Conservation (phyloP, 1,139 yeast genomes). For the Kodamaea arcana region DNA sequence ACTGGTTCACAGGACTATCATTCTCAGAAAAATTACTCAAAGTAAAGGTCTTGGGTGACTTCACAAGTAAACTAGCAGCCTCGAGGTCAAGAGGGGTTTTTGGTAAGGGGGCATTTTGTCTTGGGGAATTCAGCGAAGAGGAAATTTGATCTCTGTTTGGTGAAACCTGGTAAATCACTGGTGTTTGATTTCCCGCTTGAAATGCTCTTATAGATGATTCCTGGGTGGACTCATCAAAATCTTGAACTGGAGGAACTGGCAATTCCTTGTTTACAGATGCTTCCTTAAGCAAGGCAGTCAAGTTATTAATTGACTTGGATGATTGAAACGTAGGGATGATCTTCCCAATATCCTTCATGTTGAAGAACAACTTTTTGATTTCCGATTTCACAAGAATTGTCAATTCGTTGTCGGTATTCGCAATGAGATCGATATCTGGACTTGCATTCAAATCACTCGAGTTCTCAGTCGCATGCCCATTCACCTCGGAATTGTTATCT, state of each 20-base stretch:
- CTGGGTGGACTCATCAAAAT: neutral
- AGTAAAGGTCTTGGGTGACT: conserved; percentile 43
- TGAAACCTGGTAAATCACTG: conserved; percentile 1
- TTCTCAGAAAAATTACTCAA: conserved; percentile 35
- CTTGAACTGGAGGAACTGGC: conserved; percentile 5
- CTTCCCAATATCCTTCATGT: conserved; percentile 33
- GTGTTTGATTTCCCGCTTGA: neutral
- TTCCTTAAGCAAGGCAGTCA: conserved; percentile 20
- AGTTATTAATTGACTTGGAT: conserved; percentile 29
- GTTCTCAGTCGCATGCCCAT: neutral
- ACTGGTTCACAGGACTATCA: conserved; percentile 38
- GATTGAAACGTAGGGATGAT: conserved; percentile 38
- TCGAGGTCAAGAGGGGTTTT: conserved; percentile 2
- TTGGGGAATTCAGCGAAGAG: neutral
- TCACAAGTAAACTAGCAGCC: conserved; percentile 27
- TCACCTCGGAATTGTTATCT: conserved; percentile 11
- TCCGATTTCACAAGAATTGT: conserved; percentile 35
- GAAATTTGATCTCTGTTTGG: conserved; percentile 1
- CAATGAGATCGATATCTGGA: no score
- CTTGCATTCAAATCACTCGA: no score
- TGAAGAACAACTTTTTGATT: conserved; percentile 33
- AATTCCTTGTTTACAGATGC: conserved; percentile 7
- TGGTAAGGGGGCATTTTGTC: conserved; percentile 1
- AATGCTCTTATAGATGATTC: neutral
- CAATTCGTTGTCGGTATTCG: conserved; percentile 26